Base-by-base conservation (phyloP, 2,329 filamentous ascomycete genomes). In the Clarireedia monteithiana region DNA sequence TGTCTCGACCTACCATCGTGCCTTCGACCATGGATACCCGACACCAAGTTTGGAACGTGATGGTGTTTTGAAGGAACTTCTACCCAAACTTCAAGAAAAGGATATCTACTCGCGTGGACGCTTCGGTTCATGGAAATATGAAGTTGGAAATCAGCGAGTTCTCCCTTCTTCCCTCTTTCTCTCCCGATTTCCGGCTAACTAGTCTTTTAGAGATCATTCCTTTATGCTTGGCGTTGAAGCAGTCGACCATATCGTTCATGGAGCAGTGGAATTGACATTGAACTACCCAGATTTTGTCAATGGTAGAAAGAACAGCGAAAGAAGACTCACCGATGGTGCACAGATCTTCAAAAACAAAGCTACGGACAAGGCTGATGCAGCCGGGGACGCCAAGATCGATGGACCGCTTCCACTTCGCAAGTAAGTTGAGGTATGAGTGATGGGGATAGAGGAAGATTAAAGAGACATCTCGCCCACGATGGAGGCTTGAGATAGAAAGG, bases 81-180 rank as follows among this genome's bases (percentile, higher is more conserved):
- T 99, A 51, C 94, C 94, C 67, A 91, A 89, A 77, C 86, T 99
- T 58, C 86, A 95, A 76, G 88, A 84, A 61, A 84, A 89, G 79
- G 92, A 85, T 71, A 99, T 99, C 75, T 89, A 86, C 78, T 96
- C 91, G 47, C 90, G 94, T 74, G 94, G 94, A 67, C 91, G 94
- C 62, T 99, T 99, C 75, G 94, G 94, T 68, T 92, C 87, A 79
- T 99, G 94, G 94, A 83, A 90, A 70, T 99, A 99, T 78, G 94
- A 99, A 76, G 89, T 88, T 48, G 84, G 84, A 64, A 87, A 86
- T 74, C 47, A 50, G 40, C 17, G 7, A 44, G 20, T 14, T 49
- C 5, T n/a, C 44, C 44, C 10, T 17, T 20, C 4, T 23, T 5
- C 3, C 3, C 40, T 24, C n/a, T 44, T 44, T 17, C 6, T 12